Evolutionary conservation across 345 rosid species (phyloP).

Genomic region (Pugionium cornutum): DNA sequence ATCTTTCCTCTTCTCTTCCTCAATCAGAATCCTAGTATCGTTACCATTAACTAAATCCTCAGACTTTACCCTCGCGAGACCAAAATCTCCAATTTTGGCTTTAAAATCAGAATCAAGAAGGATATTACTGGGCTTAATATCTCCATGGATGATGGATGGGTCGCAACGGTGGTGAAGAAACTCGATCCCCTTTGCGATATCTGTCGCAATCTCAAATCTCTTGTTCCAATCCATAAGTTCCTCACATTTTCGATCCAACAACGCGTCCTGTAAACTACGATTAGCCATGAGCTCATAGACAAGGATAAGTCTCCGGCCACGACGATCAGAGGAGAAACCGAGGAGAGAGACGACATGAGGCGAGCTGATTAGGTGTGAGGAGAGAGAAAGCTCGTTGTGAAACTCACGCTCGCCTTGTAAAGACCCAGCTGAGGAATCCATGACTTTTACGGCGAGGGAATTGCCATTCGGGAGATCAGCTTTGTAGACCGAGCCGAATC

Average conservation of each 20-base stretch:
- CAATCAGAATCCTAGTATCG: conserved; percentile 37
- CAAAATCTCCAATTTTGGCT: conserved; percentile 79
- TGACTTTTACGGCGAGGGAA: conserved; percentile 70
- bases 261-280: conserved; percentile 68
- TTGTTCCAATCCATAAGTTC: conserved; percentile 66
- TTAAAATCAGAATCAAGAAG: conserved; percentile 55
- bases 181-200: conserved; percentile 75
- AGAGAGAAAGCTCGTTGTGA: conserved; percentile 72
- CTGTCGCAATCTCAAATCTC: conserved; percentile 50
- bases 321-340: conserved; percentile 67
- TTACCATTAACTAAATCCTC: conserved; percentile 43
- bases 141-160: conserved; percentile 68
- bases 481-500: conserved; percentile 80
- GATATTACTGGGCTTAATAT: conserved; percentile 70
- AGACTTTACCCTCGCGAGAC: conserved; percentile 62
- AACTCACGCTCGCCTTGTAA: conserved; percentile 81
- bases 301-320: conserved; percentile 49
- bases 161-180: conserved; percentile 66
- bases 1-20: conserved; percentile 41
- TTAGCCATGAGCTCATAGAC: conserved; percentile 79
- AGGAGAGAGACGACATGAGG: conserved; percentile 66
- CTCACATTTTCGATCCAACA: conserved; percentile 68
- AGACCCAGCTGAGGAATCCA: conserved; percentile 57
- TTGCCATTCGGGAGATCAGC: conserved; percentile 45
- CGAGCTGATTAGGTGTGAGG: conserved; percentile 60